Percentiles rank a stretch among this genome's conserved stretches.
Conservation (phyloP, 352 stramenopile genomes). For the Globisporangium cederbergense region DNA sequence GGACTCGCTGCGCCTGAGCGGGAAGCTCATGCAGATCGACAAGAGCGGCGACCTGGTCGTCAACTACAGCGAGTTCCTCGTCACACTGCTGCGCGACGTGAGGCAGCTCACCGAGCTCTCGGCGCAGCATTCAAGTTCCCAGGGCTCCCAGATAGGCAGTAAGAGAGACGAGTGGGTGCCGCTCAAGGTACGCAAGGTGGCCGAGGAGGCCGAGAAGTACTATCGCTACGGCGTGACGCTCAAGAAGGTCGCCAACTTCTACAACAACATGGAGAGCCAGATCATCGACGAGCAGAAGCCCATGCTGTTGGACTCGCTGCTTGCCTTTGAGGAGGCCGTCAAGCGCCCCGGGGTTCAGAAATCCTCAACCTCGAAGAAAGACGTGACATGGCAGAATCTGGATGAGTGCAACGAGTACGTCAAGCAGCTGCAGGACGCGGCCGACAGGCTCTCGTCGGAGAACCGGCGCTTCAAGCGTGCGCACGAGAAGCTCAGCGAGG, state of each 20-base stretch:
- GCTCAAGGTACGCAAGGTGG: constrained; percentile 61
- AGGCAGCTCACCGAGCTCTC: constrained; percentile 91
- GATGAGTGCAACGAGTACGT: constrained; percentile 93
- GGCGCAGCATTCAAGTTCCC: constrained; percentile 29
- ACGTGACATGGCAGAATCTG: constrained; percentile 89
- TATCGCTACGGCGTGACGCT: constrained; percentile 93
- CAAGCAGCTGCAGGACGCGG: constrained; percentile 85
- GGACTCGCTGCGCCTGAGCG: constrained; percentile 61
- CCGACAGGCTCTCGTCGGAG: constrained; percentile 85
- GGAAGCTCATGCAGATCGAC: constrained; percentile 91
- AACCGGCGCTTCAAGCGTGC: constrained; percentile 90
- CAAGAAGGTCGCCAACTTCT: constrained; percentile 96
- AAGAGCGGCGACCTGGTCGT: constrained; percentile 85
- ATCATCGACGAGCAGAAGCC: constrained; percentile 94
- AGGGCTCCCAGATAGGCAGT: constrained; percentile 7
- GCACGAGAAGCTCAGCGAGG: constrained; percentile 79
- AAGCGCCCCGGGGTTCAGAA: constrained; percentile 54
- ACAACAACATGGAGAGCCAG: constrained; percentile 94
- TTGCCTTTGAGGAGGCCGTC: constrained; percentile 89
- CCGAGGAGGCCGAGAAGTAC: constrained; percentile 89
- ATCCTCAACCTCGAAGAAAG: constrained; percentile 42
- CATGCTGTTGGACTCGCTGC: constrained; percentile 91
- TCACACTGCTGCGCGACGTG: constrained; percentile 90
- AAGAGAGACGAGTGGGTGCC: constrained; percentile 62
- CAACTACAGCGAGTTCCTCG: constrained; percentile 93